Percentiles rank a stretch among this genome's conserved stretches.
phyloP scores from a whole-genome alignment of 352 stramenopile genomes.

The Pythium pyrilobum region DNA sequence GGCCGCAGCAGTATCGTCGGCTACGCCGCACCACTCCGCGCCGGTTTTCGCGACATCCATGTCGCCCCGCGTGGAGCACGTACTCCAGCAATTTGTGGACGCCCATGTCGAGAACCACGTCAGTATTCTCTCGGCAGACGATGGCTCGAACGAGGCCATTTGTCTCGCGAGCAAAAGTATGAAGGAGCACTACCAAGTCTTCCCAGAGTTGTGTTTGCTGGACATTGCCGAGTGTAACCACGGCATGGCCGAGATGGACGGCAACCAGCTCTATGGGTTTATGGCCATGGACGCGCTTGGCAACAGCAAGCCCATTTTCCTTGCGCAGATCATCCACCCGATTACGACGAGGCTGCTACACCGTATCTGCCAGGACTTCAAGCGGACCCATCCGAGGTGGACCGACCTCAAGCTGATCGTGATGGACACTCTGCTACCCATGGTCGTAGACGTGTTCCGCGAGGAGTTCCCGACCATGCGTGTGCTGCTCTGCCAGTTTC shows the following conservation, averaged over 20 bases:
- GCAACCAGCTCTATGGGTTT: constrained; percentile 52
- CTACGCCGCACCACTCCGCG: neutral
- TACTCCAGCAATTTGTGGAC: constrained; percentile 67
- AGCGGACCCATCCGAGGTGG: constrained; percentile 65
- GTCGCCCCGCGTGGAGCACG: constrained; percentile 32
- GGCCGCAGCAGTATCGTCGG: neutral
- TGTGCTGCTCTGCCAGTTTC: constrained; percentile 60
- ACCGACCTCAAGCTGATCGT: constrained; percentile 54
- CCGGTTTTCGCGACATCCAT: constrained; percentile 3
- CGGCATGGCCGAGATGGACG: constrained; percentile 24
- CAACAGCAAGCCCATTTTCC: constrained; percentile 59
- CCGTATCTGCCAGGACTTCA: constrained; percentile 68
- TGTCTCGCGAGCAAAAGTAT: constrained; percentile 67
- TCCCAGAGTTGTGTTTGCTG: constrained; percentile 50
- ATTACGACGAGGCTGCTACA: constrained; percentile 42
- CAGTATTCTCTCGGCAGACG: constrained; percentile 62
- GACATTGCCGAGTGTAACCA: constrained; percentile 38
- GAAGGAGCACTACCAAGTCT: constrained; percentile 68
- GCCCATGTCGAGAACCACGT: constrained; percentile 69
- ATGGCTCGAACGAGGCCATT: constrained; percentile 69
- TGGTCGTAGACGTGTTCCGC: constrained; percentile 45
- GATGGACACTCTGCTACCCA: constrained; percentile 53
- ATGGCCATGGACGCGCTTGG: constrained; percentile 65
- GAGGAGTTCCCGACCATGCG: constrained; percentile 54
- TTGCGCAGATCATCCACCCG: constrained; percentile 41